Base-by-base conservation (phyloP, 371 early-diverging fungal species). In the Apophysomyces trapeziformis region DNA sequence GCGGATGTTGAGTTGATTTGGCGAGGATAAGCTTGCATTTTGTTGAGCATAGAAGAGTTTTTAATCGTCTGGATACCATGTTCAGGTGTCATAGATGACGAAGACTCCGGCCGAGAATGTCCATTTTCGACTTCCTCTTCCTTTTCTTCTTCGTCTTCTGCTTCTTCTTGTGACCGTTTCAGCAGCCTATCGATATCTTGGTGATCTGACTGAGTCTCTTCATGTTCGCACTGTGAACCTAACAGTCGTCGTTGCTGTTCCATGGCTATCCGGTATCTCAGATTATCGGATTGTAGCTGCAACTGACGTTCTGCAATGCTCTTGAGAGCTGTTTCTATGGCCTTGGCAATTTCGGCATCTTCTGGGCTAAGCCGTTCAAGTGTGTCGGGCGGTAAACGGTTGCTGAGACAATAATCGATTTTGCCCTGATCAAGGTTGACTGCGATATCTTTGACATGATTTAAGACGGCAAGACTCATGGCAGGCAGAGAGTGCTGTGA, bases 211-310 rank as follows among this genome's bases (percentile, higher is more conserved):
- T n/a, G 54, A 9, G 21, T 9, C 9, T 21, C 72, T 64, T 72
- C 75, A 58, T 68, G 67, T 66, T 61, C 65, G 54, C 58, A 14
- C 38, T 63, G 60, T 50, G 73, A 57, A 4, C 68, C 70, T 32
- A 76, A 58, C 32, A 80, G 43, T 41, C 74, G 76, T 61, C 74
- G 76, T 26, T 80, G 81, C 32, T 80, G 81, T 47, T 76, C 78
- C 26, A 77, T 74, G 57, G 76, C 76, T 7, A 80, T 77, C 43
- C 75, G 74, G 61, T 72, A 74, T 62, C 81, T 67, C 36, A 80
- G 67, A 63, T 75, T 77, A 56, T 80, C 81, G 13, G 77, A 74
- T 63, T 80, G 75, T 14, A 80, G 56, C 56, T 68, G 70, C 18
- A 77, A 61, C 62, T 77, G 78, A 50, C 73, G 71, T 41, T 80